A percentile compares a stretch with the other conserved stretches of the same genome.
Conservation (phyloP, 2,329 filamentous ascomycete genomes). For the Fusarium camptoceras region DNA sequence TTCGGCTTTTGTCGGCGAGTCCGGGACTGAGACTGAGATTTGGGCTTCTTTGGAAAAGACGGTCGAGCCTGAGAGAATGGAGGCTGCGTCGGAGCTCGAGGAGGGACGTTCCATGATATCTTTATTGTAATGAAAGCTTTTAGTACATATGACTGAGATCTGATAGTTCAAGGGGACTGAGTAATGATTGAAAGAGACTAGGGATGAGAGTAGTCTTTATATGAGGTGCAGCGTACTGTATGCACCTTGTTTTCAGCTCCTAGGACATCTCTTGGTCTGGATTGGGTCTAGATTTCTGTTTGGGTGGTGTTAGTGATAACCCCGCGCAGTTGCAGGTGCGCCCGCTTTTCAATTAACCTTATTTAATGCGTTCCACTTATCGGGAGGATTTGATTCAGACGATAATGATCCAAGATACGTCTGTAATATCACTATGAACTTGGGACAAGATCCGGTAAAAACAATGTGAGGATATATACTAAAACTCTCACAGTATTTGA, state of each 20-base stretch:
- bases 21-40: background rate
- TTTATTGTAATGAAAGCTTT: constrained; percentile 12
- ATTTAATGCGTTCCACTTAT: constrained; percentile 24
- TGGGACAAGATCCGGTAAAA: background rate
- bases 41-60: constrained; percentile 46
- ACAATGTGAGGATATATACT: background rate
- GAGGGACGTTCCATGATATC: constrained; percentile 38
- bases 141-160: background rate
- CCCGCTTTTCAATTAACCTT: constrained; percentile 27
- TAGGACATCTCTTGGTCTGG: background rate
- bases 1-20: constrained; percentile 22
- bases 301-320: constrained; percentile 13
- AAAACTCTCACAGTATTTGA: background rate
- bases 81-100: constrained; percentile 48
- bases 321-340: constrained; percentile 26
- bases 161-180: background rate
- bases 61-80: constrained; percentile 49
- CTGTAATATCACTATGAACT: background rate
- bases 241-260: constrained; percentile 4
- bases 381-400: background rate
- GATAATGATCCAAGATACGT: background rate
- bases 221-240: background rate
- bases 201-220: background rate
- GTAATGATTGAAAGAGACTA: background rate
- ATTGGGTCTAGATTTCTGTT: constrained; percentile 28